phyloP scores from a whole-genome alignment of 495 filamentous ascomycete genomes.

The Pseudevernia furfuracea region DNA sequence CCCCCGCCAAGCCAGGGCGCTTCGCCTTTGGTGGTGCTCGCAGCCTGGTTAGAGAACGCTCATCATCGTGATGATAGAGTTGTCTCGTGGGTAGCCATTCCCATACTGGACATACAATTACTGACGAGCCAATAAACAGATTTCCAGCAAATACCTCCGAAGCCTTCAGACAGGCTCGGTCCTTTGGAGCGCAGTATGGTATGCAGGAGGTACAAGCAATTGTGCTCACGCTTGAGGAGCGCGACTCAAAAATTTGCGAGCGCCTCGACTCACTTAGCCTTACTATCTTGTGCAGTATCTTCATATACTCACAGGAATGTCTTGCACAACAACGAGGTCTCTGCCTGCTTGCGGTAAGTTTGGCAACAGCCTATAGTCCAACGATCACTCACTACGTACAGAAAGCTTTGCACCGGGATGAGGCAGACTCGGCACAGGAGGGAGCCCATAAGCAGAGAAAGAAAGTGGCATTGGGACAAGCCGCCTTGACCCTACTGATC shows the following conservation, averaged over 20 bases:
- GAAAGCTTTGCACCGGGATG: constrained; percentile 13
- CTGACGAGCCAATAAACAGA: not conserved
- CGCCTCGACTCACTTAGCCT: constrained; percentile 11
- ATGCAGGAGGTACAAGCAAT: constrained; percentile 7
- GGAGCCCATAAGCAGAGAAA: constrained; percentile 2
- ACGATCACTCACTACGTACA: not conserved
- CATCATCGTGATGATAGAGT: not conserved
- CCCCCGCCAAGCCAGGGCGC: not conserved
- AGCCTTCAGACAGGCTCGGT: not conserved
- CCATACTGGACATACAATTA: not conserved
- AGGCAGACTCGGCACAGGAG: not conserved
- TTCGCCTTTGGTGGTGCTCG: not conserved
- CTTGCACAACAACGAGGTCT: constrained; percentile 23
- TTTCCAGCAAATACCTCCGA: constrained; percentile 2
- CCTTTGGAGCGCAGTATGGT: not conserved
- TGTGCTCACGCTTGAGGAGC: constrained; percentile 5
- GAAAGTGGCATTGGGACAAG: constrained; percentile 12
- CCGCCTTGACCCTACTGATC: constrained; percentile 13
- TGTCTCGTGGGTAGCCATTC: not conserved
- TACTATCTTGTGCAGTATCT: constrained; percentile 13
- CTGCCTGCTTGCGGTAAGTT: constrained; percentile 21
- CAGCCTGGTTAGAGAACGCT: not conserved
- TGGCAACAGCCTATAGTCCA: not conserved
- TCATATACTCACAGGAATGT: constrained; percentile 15
- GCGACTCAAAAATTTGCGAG: not conserved